These are phyloP conservation scores for Gentiana macrophylla DNA, from an alignment of 257 asterid species.

Conservation along the genomic window DNA sequence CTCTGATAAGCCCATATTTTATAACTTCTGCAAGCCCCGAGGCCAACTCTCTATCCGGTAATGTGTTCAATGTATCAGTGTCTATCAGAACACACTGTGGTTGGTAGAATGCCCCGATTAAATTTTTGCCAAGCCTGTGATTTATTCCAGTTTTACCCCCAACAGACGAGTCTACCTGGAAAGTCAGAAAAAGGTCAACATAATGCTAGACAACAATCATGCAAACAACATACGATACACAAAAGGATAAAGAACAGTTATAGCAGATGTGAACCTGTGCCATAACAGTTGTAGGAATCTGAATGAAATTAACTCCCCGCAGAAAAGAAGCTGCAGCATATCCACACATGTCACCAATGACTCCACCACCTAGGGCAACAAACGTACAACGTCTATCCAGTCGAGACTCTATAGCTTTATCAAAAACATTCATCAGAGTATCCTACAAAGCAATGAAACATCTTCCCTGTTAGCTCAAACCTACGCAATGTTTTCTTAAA, in stretches of 20 bases:
- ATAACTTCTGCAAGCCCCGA: slow-evolving; percentile 96
- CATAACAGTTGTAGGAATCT: slow-evolving; percentile 98
- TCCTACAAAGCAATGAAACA: slow-evolving; percentile 37
- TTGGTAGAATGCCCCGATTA: slow-evolving; percentile 96
- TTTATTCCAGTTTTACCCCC: slow-evolving; percentile 99
- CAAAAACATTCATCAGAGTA: slow-evolving; percentile 86
- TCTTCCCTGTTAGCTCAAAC: slow-evolving; percentile 7
- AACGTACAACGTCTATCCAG: slow-evolving; percentile 91
- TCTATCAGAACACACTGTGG: slow-evolving; percentile 98
- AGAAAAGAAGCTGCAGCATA: slow-evolving; percentile 98
- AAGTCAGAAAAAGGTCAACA: background rate
- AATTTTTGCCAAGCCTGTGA: slow-evolving; percentile 90
- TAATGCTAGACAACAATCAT: background rate
- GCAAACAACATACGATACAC: background rate
- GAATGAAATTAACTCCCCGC: slow-evolving; percentile 96
- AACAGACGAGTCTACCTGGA: slow-evolving; percentile 93
- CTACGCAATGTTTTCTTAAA: slow-evolving; percentile 7
- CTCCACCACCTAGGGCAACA: slow-evolving; percentile 99
- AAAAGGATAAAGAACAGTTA: slow-evolving; percentile 3
- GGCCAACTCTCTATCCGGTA: slow-evolving; percentile 88
- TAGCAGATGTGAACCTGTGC: slow-evolving; percentile 56
- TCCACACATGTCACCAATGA: slow-evolving; percentile 99
- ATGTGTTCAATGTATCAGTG: slow-evolving; percentile 79
- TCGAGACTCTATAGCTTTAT: slow-evolving; percentile 86
- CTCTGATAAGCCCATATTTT: slow-evolving; percentile 88